Conservation (phyloP, 139 green algal genomes). For the Eudorina sp. region DNA sequence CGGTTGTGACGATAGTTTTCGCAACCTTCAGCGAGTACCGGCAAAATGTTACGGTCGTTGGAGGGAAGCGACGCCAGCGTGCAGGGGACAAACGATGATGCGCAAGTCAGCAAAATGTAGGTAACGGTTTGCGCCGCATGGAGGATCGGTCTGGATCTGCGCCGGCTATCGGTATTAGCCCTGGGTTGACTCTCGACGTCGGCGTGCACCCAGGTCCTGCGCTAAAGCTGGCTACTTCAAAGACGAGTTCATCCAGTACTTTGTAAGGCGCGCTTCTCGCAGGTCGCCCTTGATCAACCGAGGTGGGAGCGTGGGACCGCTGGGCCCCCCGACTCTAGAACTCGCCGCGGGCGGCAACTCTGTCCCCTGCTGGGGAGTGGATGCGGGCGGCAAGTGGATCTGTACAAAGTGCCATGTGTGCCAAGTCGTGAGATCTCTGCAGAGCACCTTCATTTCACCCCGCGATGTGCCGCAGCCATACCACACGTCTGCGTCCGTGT, state of each 20-base stretch:
- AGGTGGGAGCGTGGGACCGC: conserved; percentile 60
- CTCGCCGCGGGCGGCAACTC: too few relatives aligned
- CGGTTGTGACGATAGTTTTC: too few relatives aligned
- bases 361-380: too few relatives aligned
- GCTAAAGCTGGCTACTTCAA: conserved; percentile 85
- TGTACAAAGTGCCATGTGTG: too few relatives aligned
- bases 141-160: background rate
- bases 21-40: too few relatives aligned
- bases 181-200: background rate
- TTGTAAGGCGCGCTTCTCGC: conserved; percentile 73
- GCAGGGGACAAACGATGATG: conserved; percentile 91
- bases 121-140: conserved; percentile 26
- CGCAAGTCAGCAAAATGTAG: conserved; percentile 90
- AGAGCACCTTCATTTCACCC: too few relatives aligned
- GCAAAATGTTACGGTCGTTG: conserved; percentile 31
- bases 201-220: conserved; percentile 68
- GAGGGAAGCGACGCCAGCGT: conserved; percentile 71
- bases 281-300: conserved; percentile 90
- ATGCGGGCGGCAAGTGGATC: too few relatives aligned
- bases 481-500: too few relatives aligned
- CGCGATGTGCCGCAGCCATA: too few relatives aligned
- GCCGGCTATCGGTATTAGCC: background rate
- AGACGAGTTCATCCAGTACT: conserved; percentile 87
- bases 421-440: too few relatives aligned
- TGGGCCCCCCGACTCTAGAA: too few relatives aligned